Evolutionary conservation across 2,329 filamentous ascomycete genomes (phyloP), one percentile per base, ranked within the genome.

Genomic region (Penicillium fuscoglaucum): DNA sequence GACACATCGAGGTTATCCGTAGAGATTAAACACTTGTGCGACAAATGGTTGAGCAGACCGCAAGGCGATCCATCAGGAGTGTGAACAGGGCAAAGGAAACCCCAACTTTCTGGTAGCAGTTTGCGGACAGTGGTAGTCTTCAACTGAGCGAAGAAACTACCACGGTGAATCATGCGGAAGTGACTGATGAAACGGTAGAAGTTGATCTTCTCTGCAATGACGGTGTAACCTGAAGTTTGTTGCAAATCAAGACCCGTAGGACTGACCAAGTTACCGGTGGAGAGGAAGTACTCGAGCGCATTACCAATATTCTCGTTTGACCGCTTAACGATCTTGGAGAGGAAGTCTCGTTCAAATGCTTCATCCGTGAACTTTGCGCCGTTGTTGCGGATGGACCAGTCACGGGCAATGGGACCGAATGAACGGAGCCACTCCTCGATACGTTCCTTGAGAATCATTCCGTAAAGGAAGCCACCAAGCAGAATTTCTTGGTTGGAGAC

Each of bases 121-220:
- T 98, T 99, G 79, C 95, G 87, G 51, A 99, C 95, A 0, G 95
- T 95, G 0, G 95, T 99, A 0, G 95, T 99, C 79, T 97, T 98
- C 64, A 99, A 79, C 74, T 98, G 91, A 4, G 95, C 95, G 75
- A 99, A 99, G 84, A 99, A 99, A 73, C 91, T 95, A 82, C 95
- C 95, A 87, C 95, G 87, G 80, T 99, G 95, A 58, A 99, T 91
- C 92, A 97, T 97, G 66, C 95, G 90, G 84, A 99, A 99, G 76
- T 99, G 95, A 76, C 91, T 95, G 79, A 99, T 96, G 79, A 98
- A 99, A 69, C 95, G 91, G 70, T 96, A 87, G 74, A 98, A 99
- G 79, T 99, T 99, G 73, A 99, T 93, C 83, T 98, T 98, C 74
- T 99, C 95, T 3, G 95, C 95, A 52, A 98, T 93, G 51, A 99